Evolutionary conservation across 768 basidiomycete species (phyloP).

Genomic region (Lanmaoa rubissima): DNA sequence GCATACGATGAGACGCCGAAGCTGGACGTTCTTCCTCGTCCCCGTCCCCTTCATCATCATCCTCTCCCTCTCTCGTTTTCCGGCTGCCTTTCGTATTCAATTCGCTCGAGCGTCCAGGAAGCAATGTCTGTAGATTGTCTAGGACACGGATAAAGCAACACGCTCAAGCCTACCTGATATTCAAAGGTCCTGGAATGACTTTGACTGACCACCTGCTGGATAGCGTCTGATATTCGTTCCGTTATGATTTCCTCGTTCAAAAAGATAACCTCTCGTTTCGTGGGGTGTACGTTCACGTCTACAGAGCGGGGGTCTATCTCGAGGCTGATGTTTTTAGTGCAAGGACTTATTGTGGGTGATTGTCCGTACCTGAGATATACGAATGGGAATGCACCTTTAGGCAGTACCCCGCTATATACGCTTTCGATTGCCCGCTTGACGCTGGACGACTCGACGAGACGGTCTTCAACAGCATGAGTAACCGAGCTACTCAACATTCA

Average conservation of each 20-base stretch:
- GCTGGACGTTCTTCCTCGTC: slow-evolving; percentile 30
- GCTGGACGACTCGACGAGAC: slow-evolving; percentile 83
- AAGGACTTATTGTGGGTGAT: not conserved
- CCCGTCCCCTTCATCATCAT: slow-evolving; percentile 29
- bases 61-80: slow-evolving; percentile 42
- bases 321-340: slow-evolving; percentile 46
- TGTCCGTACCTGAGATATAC: slow-evolving; percentile 83
- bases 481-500: not conserved
- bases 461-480: slow-evolving; percentile 50
- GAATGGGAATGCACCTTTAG: slow-evolving; percentile 88
- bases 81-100: slow-evolving; percentile 18
- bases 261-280: slow-evolving; percentile 95
- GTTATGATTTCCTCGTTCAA: slow-evolving; percentile 87
- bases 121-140: slow-evolving; percentile 46
- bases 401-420: slow-evolving; percentile 79
- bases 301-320: slow-evolving; percentile 83
- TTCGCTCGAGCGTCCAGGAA: slow-evolving; percentile 51
- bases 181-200: slow-evolving; percentile 69
- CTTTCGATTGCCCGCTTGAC: slow-evolving; percentile 87
- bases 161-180: slow-evolving; percentile 52
- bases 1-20: slow-evolving; percentile 26
- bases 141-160: not conserved
- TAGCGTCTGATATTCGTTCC: slow-evolving; percentile 66
- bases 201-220: slow-evolving; percentile 66
- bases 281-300: slow-evolving; percentile 98